Evolutionary conservation across 2,329 filamentous ascomycete species (phyloP), one percentile per base, ranked within the genome.

Genomic region (Trichoderma pleuroti): DNA sequence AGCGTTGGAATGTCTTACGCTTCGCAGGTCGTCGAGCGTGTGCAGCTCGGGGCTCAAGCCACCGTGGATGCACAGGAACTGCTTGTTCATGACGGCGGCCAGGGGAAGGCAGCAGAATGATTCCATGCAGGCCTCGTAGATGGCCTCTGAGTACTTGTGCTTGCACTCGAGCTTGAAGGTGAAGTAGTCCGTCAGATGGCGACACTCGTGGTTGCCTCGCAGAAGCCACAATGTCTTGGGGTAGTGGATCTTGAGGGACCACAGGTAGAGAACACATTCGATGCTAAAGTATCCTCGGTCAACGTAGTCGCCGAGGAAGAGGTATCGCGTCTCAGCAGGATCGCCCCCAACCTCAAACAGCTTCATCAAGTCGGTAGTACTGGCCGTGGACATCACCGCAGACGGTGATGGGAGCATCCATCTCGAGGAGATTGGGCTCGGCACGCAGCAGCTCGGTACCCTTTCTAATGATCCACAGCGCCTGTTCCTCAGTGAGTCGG

Each of bases 101-200:
- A 99, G 86, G 34, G 96, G 96, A 74, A 99, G 85, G 74, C 92
- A 88, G 84, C 96, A 99, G 87, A 99, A 99, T 0, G 96, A 97
- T 75, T 99, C 95, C 90, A 98, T 97, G 84, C 96, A 98, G 70
- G 96, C 95, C 78, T 99, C 95, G 81, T 99, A 99, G 72, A 99
- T 88, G 74, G 88, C 88, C 84, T 98, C 96, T 39, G 93, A 97
- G 84, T 99, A 99, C 83, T 99, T 99, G 88, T 99, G 96, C 85
- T 97, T 98, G 87, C 96, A 99, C 82, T 99, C 96, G 71, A 99
- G 90, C 87, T 99, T 98, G 87, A 99, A 99, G 72, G 96, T 99
- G 84, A 99, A 99, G 87, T 99, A 99, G 81, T 99, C 96, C 71
- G 96, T 99, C 87, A 99, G 88, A 85, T 99, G 96, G 78, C 96